Evolutionary conservation across 495 filamentous ascomycete genomes (phyloP), one percentile per base, ranked within the genome.

Genomic region (Darksidea phi): DNA sequence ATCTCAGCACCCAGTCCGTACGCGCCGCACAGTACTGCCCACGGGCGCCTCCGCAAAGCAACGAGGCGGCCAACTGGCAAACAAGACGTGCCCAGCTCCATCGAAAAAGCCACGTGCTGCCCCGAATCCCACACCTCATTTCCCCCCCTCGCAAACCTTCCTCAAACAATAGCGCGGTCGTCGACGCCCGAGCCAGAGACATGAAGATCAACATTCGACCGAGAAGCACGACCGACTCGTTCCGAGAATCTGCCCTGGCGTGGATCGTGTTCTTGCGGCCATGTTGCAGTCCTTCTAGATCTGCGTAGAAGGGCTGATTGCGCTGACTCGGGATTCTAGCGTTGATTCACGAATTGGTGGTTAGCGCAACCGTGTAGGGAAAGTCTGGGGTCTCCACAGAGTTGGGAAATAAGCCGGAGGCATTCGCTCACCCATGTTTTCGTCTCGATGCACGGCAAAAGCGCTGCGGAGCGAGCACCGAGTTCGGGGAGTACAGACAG

Each of bases 1-100:
- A 32, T 36, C 42, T n/a, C 45, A 50, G 24, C 32, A 24, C 48
- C 10, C 38, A 17, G 11, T 32, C 37, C 41, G 36, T 23, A 21
- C 48, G 38, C 28, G 7, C 42, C 48, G 56, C 42, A 52, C 56
- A 12, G 46, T 45, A 25, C 5, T 24, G 20, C 25, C 47, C 32
- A 48, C 49, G 32, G 42, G 28, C 28, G 28, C 28, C 28, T 32
- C 28, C 3, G 28, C 4, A 32, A 3, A 32, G 4, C 28, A 32
- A 32, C 28, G 28, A 32, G 28, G 10, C 28, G 28, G n/a, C 28
- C 28, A 32, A 10, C 4, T 10, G 10, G 3, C 28, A 32, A 32
- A 3, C 3, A 32, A 32, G 28, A 32, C 28, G 28, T 10, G 28
- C 28, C n/a, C 28, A 32, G 28, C 28, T 32, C 28, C 28, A 10